phyloP scores from a whole-genome alignment of 768 basidiomycete species.

The Scleroderma bovista region DNA sequence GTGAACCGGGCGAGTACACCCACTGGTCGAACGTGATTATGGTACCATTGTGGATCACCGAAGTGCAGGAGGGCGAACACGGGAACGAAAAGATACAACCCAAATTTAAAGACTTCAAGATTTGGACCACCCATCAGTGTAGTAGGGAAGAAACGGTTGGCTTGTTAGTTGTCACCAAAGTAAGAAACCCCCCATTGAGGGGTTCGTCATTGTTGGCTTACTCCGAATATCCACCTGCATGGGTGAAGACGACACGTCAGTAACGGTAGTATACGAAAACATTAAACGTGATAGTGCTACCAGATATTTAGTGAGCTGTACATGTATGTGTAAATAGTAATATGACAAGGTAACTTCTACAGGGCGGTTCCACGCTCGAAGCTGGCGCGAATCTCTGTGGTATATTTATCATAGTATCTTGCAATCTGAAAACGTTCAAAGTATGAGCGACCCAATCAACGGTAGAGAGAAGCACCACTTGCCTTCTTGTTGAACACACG shows the following conservation, averaged over 20 bases:
- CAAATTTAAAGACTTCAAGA: constrained; percentile 89
- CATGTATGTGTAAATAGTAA: background rate
- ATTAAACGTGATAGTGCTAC: no score
- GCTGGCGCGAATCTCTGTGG: constrained; percentile 91
- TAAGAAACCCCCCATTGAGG: background rate
- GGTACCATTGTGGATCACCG: constrained; percentile 86
- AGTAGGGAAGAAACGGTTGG: constrained; percentile 11
- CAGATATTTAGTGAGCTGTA: no score
- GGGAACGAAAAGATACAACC: constrained; percentile 80
- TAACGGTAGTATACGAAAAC: no score
- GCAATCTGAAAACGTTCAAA: constrained; percentile 56
- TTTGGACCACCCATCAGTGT: constrained; percentile 67
- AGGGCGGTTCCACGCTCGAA: constrained; percentile 97
- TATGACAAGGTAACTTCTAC: constrained; percentile 31
- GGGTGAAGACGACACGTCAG: no score
- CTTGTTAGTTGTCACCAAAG: background rate
- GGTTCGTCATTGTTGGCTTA: no score
- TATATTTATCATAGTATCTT: constrained; percentile 96
- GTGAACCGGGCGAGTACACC: constrained; percentile 13
- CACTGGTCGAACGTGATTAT: constrained; percentile 70
- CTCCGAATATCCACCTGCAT: no score
- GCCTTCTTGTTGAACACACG: constrained; percentile 98
- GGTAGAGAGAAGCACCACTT: constrained; percentile 5
- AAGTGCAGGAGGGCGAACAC: constrained; percentile 77
- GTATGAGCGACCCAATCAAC: constrained; percentile 2